phyloP scores from a whole-genome alignment of 176 grass and related monocot species.

The Cenchrus americanus region DNA sequence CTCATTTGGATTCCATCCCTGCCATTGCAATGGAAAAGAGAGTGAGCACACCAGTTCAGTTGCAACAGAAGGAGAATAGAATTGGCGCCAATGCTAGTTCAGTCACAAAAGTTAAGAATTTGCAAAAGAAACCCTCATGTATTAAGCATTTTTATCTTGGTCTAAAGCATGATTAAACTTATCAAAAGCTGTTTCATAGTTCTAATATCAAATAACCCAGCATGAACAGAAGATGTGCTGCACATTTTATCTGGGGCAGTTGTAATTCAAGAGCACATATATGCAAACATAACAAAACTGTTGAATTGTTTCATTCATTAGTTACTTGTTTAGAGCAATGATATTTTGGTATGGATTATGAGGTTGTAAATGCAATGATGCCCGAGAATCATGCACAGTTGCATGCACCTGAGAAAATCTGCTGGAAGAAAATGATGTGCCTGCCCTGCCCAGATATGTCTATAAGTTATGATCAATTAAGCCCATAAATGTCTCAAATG shows the following conservation, averaged over 20 bases:
- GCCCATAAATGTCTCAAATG: constrained; percentile 9
- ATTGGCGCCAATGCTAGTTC: constrained; percentile 30
- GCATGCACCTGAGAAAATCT: neutral
- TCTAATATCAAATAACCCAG: neutral
- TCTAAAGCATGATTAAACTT: neutral
- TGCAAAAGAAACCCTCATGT: constrained; percentile 7
- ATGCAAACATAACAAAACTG: neutral
- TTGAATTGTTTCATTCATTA: neutral
- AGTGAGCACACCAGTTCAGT: constrained; percentile 20
- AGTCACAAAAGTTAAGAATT: constrained; percentile 11
- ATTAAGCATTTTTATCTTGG: neutral
- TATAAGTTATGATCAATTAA: constrained; percentile 10
- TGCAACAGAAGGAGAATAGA: constrained; percentile 3
- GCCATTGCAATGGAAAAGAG: constrained; percentile 7
- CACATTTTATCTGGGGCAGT: neutral
- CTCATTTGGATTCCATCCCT: constrained; percentile 93
- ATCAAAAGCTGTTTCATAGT: neutral
- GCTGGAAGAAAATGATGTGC: constrained; percentile 22
- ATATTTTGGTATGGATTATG: neutral
- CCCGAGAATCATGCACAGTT: constrained; percentile 3
- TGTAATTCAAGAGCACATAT: neutral
- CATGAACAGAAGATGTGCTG: neutral
- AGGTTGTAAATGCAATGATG: neutral
- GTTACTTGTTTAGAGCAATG: neutral
- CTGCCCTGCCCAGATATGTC: neutral